A percentile compares a stretch with the other conserved stretches of the same genome.
Conservation (phyloP, 2,329 filamentous ascomycete genomes). For the Fusarium guadeloupense region DNA sequence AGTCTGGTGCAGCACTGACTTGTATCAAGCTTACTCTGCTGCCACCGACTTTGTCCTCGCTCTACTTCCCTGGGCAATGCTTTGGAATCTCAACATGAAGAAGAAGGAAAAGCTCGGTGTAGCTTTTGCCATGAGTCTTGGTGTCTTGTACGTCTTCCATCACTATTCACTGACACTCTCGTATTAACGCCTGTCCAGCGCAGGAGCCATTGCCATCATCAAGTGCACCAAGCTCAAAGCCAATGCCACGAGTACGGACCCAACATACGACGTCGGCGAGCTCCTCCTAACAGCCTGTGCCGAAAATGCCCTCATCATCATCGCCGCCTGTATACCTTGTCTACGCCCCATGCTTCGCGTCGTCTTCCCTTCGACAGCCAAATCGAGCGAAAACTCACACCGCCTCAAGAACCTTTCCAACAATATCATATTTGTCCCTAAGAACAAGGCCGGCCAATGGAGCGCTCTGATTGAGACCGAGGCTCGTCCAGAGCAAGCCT, state of each 20-base stretch:
- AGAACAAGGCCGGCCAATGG: slow-evolving; percentile 31
- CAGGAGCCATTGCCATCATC: slow-evolving; percentile 26
- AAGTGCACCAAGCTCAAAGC: slow-evolving; percentile 31
- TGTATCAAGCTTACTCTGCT: slow-evolving; percentile 14
- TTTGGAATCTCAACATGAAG: slow-evolving; percentile 35
- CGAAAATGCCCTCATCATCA: slow-evolving; percentile 30
- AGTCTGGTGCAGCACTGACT: rapidly evolving
- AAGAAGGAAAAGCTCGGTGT: slow-evolving; percentile 34
- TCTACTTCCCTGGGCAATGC: slow-evolving; percentile 25
- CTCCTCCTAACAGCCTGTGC: slow-evolving; percentile 25
- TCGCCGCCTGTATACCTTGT: slow-evolving; percentile 23
- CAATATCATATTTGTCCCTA: slow-evolving; percentile 31
- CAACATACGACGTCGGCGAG: slow-evolving; percentile 28
- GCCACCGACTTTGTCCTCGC: slow-evolving; percentile 31
- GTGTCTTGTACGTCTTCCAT: slow-evolving; percentile 11
- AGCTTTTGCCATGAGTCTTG: slow-evolving; percentile 27
- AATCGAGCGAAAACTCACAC: slow-evolving; percentile 28
- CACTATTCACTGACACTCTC: rapidly evolving
- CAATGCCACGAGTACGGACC: slow-evolving; percentile 26
- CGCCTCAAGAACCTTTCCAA: slow-evolving; percentile 22
- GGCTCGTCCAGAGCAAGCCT: slow-evolving; percentile 5
- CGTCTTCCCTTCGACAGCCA: slow-evolving; percentile 20
- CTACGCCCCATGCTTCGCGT: slow-evolving; percentile 18
- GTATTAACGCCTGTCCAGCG: not conserved
- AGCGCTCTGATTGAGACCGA: slow-evolving; percentile 26